Conservation (phyloP, 163 green algal genomes). For the Scenedesmus sp. region DNA sequence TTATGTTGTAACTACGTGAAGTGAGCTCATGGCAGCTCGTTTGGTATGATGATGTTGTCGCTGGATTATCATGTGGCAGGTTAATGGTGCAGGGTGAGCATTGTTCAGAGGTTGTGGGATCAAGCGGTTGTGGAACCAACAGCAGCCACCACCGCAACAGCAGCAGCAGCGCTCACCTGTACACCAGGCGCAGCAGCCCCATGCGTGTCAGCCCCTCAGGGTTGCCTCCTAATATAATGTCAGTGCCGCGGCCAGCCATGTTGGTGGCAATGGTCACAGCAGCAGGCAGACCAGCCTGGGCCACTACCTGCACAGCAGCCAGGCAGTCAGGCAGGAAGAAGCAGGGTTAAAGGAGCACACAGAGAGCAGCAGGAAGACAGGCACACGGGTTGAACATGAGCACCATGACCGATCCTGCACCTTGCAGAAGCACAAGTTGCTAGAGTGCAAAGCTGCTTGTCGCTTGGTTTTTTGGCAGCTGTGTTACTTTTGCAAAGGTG, state of each 20-base stretch:
- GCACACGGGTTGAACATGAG: background rate
- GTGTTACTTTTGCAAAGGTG: background rate
- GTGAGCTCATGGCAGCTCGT: too few species aligned
- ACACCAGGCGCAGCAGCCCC: slow-evolving; percentile 64
- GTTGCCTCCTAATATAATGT: slow-evolving; percentile 90
- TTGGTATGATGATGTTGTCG: too few species aligned
- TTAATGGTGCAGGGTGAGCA: too few species aligned
- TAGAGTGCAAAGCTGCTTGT: background rate
- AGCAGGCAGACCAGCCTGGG: slow-evolving; percentile 78
- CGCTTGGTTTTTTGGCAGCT: background rate
- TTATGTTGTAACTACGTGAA: background rate
- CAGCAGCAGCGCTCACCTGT: slow-evolving; percentile 43
- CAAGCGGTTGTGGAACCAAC: background rate
- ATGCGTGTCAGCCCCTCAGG: slow-evolving; percentile 76
- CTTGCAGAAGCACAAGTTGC: background rate
- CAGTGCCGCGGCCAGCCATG: slow-evolving; percentile 90
- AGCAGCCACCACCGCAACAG: too few species aligned
- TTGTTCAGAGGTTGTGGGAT: too few species aligned
- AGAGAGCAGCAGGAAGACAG: background rate
- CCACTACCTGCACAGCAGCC: background rate
- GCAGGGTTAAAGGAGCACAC: background rate
- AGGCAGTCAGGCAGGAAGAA: background rate
- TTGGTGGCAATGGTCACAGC: slow-evolving; percentile 88
- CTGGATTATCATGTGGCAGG: too few species aligned
- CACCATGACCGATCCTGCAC: background rate